These are phyloP conservation scores for Petunia hybrid DNA, from an alignment of 305 asterid genomes.

Conservation along the genomic window DNA sequence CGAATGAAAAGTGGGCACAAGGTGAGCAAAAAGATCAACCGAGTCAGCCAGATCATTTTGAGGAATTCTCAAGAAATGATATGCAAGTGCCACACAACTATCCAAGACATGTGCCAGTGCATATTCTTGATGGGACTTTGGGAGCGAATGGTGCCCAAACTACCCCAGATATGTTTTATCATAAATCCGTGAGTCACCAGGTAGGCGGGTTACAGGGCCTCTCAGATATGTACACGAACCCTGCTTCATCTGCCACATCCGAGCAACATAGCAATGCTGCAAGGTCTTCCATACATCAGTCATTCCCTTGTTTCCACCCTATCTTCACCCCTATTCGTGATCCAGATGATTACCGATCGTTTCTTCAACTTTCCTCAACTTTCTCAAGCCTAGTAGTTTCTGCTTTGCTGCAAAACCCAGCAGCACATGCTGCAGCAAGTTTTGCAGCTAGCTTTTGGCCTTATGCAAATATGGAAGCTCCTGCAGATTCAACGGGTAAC, in stretches of 20 bases:
- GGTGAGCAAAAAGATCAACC: conserved; percentile 42
- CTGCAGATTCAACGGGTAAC: conserved; percentile 48
- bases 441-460: conserved; percentile 87
- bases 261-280: conserved; percentile 60
- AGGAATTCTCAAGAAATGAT: conserved; percentile 44
- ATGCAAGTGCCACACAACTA: conserved; percentile 59
- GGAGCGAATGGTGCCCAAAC: conserved; percentile 47
- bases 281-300: conserved; percentile 61
- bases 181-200: conserved; percentile 54
- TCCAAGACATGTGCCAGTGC: conserved; percentile 84
- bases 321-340: conserved; percentile 60
- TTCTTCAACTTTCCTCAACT: conserved; percentile 66
- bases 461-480: conserved; percentile 55
- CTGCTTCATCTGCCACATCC: conserved; percentile 58
- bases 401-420: conserved; percentile 81
- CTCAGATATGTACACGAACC: conserved; percentile 54
- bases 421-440: conserved; percentile 93
- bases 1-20: conserved; percentile 49
- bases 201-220: conserved; percentile 53
- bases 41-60: conserved; percentile 54
- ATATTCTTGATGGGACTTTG: conserved; percentile 76
- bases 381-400: conserved; percentile 83
- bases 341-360: conserved; percentile 70
- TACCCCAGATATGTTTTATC: conserved; percentile 47
- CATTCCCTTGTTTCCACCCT: conserved; percentile 71